Conservation (phyloP, 2,329 filamentous ascomycete species). For the Lachnellula subtilissima region DNA sequence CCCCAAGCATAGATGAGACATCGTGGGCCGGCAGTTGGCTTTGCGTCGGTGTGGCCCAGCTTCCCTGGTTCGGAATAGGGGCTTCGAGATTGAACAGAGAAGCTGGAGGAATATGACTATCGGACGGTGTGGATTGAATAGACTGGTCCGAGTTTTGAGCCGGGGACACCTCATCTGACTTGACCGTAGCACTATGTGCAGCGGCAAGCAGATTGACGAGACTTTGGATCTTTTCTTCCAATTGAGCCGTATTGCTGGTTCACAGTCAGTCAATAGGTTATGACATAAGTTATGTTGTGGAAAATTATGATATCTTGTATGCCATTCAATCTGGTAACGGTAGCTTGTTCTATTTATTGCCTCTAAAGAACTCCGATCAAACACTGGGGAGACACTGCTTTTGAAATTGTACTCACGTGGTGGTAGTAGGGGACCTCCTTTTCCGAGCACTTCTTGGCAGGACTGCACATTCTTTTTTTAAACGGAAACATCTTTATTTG, state of each 20-base stretch:
- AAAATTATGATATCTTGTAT: too few relatives aligned
- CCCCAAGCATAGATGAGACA: neutral
- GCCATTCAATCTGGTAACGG: neutral
- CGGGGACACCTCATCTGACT: slow-evolving; percentile 1
- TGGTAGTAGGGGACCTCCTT: slow-evolving; percentile 17
- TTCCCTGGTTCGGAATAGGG: neutral
- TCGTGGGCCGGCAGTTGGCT: neutral
- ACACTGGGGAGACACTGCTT: too few relatives aligned
- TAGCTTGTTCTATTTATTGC: neutral
- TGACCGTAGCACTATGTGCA: slow-evolving; percentile 8
- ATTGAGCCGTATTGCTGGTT: slow-evolving; percentile 13
- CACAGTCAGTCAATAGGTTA: neutral
- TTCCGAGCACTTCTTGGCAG: slow-evolving; percentile 15
- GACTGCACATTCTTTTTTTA: slow-evolving; percentile 19
- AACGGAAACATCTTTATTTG: slow-evolving; percentile 16
- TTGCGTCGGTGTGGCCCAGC: neutral
- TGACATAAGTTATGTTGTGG: too few relatives aligned
- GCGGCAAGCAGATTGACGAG: slow-evolving; percentile 20
- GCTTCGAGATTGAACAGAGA: neutral
- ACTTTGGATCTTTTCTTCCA: slow-evolving; percentile 23
- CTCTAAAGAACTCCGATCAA: neutral
- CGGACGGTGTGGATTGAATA: neutral
- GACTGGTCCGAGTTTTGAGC: slow-evolving; percentile 2
- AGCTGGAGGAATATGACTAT: neutral
- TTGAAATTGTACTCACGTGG: slow-evolving; percentile 10